Base-by-base conservation (phyloP, 257 asterid genomes). In the Pogostemon cablin region DNA sequence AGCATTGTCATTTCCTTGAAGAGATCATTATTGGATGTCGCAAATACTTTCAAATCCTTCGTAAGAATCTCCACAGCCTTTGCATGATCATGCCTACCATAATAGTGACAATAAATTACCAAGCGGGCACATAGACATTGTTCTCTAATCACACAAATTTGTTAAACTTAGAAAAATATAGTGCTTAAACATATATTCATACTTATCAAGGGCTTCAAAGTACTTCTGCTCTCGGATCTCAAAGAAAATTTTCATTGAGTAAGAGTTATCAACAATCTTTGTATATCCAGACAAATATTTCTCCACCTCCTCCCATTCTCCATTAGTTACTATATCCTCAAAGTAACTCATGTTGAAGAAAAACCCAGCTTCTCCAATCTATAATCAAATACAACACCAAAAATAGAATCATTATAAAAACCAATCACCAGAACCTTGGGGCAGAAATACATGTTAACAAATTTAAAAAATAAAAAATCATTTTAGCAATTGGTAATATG, bases 191-290 rank as follows among this genome's bases (percentile, higher is more conserved):
- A 62, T 48, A 4, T 50, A 57, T 10, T 9, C 77, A 44, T 76
- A 87, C 93, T 71, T 81, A 58, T 89, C 85, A 1, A 86, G 85
- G 25, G 93, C 89, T 80, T 89, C 96, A 9, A 89, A 81, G 70
- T 80, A 86, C 76, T 85, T 86, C 76, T 81, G 90, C 76, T 81
- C 85, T 12, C 87, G 80, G 68, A 89, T 77, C 79, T 81, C 88
- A 35, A 86, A 89, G 80, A 89, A 85, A 6, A 82, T 79, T 59
- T 83, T 83, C 91, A 73, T 85, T 52, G 91, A 85, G 76, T 75
- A 73, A 6, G 72, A 75, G 75, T 88, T 85, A 12, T 88, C 96
- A 0, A 85, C 93, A 6, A 75, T 80, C 78, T 83, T 89, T 0
- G 85, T 86, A 65, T 85, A 89, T 47, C 93, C 90, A 6, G 81